A percentile compares a stretch with the other conserved stretches of the same genome.
phyloP scores from a whole-genome alignment of 257 asterid genomes.

The Jacaranda mimosifolia region DNA sequence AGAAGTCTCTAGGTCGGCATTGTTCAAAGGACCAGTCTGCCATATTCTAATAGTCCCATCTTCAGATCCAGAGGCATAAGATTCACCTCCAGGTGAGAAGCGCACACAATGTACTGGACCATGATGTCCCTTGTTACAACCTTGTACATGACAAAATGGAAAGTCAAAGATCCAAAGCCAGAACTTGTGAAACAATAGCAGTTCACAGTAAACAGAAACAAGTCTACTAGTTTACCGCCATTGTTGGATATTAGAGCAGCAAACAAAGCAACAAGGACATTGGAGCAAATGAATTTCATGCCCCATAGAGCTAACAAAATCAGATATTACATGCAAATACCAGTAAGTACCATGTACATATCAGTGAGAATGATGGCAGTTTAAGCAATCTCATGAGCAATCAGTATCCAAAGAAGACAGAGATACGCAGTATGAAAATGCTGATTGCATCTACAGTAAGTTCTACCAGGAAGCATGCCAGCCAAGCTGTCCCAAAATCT shows the following conservation, averaged over 20 bases:
- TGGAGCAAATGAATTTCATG: neutral
- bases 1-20: constrained; percentile 51
- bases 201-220: neutral
- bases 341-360: neutral
- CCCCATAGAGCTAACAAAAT: no score
- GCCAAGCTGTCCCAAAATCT: neutral
- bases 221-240: neutral
- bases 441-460: neutral
- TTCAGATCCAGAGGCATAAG: constrained; percentile 96
- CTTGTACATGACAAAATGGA: constrained; percentile 39
- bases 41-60: constrained; percentile 97
- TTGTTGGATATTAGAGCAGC: neutral
- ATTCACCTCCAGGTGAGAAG: constrained; percentile 94
- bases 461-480: neutral
- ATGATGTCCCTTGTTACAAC: constrained; percentile 99
- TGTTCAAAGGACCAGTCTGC: constrained; percentile 70
- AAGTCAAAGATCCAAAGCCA: neutral
- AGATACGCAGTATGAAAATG: neutral
- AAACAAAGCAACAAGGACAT: neutral
- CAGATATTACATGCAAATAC: neutral
- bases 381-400: neutral
- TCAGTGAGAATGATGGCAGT: neutral
- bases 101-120: constrained; percentile 98
- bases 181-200: neutral
- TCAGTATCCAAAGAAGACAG: neutral